phyloP scores from a whole-genome alignment of 2,329 filamentous ascomycete species.

The Nothopassalora personata region DNA sequence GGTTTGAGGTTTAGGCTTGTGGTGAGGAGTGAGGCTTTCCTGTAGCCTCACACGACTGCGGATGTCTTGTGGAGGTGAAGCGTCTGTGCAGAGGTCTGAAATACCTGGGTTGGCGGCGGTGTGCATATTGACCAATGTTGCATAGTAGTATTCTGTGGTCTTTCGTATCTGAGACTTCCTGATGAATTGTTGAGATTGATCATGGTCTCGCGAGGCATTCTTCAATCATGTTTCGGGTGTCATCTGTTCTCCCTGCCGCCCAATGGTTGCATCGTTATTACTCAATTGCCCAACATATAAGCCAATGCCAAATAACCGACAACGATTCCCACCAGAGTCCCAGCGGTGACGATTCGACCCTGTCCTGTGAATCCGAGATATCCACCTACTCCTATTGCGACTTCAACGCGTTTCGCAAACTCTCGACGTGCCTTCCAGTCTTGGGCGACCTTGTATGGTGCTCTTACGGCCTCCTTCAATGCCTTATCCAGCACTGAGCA shows the following conservation, averaged over 20 bases:
- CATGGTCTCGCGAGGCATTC: not conserved
- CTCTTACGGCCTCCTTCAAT: slow-evolving; percentile 32
- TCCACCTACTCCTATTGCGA: slow-evolving; percentile 54
- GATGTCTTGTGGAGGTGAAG: not conserved
- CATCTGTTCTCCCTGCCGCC: not conserved
- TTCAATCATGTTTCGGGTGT: not conserved
- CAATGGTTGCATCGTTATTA: not conserved
- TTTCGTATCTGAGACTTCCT: not conserved
- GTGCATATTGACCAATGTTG: not conserved
- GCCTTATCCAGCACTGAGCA: slow-evolving; percentile 47
- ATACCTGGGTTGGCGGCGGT: not conserved
- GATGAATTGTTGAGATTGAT: not conserved
- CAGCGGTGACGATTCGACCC: slow-evolving; percentile 38
- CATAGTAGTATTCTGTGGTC: not conserved
- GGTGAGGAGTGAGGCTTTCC: slow-evolving; percentile 21
- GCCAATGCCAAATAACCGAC: slow-evolving; percentile 27
- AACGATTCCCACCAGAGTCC: slow-evolving; percentile 27
- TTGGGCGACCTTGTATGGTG: slow-evolving; percentile 55
- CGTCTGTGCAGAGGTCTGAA: not conserved
- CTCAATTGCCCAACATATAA: slow-evolving; percentile 2
- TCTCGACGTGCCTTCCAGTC: slow-evolving; percentile 52
- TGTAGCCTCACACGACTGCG: slow-evolving; percentile 2
- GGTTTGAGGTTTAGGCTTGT: slow-evolving; percentile 5
- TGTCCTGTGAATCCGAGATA: slow-evolving; percentile 49
- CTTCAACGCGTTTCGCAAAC: slow-evolving; percentile 53